Base-by-base conservation (phyloP, 2,329 filamentous ascomycete species). In the Tricladium varicosporioides region DNA sequence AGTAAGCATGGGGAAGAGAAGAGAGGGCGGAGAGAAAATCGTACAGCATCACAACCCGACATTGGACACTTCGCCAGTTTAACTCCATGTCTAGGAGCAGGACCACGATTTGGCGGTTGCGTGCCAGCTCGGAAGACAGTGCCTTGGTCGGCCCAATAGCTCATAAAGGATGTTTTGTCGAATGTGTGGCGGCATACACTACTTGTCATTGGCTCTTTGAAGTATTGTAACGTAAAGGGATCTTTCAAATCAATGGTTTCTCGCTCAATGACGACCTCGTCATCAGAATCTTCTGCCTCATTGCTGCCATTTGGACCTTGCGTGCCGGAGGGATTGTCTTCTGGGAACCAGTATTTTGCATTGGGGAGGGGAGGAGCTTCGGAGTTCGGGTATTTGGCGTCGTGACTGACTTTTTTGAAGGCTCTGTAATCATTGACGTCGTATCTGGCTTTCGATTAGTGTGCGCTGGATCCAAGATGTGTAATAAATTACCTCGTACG, bases 131-230 rank as follows among this genome's bases (percentile, higher is more conserved):
- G 47, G 59, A 56, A n/a, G 33, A 10, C 13, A 51, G 57, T 1
- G 56, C 63, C 19, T 61, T 51, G 1, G 48, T 33, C 2, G 22
- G 54, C 31, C 47, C 64, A 48, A 51, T 67, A 86, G 45, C 83
- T 79, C 19, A 82, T 56, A 42, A 92, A 86, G 0, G 83, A 82
- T 1, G 70, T 67, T 70, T 83, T 86, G 67, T 92, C 87, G 68
- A 90, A 92, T 0, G 81, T 85, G 70, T 92, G 89, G 54, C 82
- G 84, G 75, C 89, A 92, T 62, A 82, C 81, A 13, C 69, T 74
- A 64, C 83, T 89, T 54, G 82, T 88, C 66, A 83, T 84, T 0
- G 89, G 89, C 52, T 90, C 80, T 44, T 76, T 74, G 75, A 91
- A 85, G 46, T 80, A 75, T 51, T 76, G 76, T 62, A 91, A 75